These are phyloP conservation scores for Gentiana straminea DNA, from an alignment of 257 asterid genomes.

Conservation along the genomic window DNA sequence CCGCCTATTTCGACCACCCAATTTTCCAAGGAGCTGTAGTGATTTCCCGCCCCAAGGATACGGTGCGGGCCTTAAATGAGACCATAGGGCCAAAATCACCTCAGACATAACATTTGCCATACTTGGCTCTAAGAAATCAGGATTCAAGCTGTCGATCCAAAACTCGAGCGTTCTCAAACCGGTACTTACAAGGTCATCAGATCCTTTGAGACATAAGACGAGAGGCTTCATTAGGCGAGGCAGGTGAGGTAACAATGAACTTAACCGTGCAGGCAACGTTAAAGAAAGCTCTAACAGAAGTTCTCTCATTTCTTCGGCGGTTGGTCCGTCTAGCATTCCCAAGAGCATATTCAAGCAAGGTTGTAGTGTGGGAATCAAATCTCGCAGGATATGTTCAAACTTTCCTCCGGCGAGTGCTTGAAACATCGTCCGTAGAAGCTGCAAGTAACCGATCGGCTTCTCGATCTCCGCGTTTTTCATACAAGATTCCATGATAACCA, in stretches of 20 bases:
- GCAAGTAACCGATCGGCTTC: conserved; percentile 86
- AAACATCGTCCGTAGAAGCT: conserved; percentile 93
- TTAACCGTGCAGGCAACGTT: conserved; percentile 84
- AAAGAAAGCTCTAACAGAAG: conserved; percentile 84
- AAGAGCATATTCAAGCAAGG: conserved; percentile 86
- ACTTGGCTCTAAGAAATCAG: conserved; percentile 97
- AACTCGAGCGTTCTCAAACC: conserved; percentile 97
- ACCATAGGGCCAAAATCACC: conserved; percentile 96
- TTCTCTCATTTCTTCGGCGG: conserved; percentile 85
- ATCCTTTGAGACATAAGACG: conserved; percentile 95
- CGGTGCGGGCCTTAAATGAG: conserved; percentile 91
- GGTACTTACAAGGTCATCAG: conserved; percentile 82
- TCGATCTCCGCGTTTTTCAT: conserved; percentile 92
- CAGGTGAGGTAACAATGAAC: conserved; percentile 88
- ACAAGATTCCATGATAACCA: conserved; percentile 92
- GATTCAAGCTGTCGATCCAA: conserved; percentile 99
- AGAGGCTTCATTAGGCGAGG: conserved; percentile 98
- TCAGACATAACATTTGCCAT: conserved; percentile 99
- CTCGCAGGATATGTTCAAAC: conserved; percentile 87
- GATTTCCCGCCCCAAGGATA: conserved; percentile 97
- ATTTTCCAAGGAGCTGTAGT: conserved; percentile 92
- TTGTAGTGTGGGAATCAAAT: conserved; percentile 73
- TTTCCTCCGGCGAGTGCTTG: conserved; percentile 98
- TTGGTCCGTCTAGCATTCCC: conserved; percentile 97
- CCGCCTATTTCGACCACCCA: conserved; percentile 98